Evolutionary conservation across 2,329 filamentous ascomycete genomes (phyloP), one percentile per base, ranked within the genome.

Genomic region (Aspergillus neotritici): DNA sequence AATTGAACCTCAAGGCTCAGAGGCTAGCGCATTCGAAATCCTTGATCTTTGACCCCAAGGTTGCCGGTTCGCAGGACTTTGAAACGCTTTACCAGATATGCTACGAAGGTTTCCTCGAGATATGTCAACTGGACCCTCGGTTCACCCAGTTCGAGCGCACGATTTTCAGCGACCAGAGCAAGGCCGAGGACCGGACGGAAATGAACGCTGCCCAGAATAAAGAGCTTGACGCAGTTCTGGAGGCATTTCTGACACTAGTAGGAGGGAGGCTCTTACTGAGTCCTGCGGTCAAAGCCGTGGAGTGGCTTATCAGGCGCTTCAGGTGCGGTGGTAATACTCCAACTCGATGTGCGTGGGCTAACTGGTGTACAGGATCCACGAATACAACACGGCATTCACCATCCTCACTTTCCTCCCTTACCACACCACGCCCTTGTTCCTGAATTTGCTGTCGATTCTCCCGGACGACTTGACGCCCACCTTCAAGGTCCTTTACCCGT

Each of bases 291-390:
- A 94, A 94, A 68, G 83, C 90, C 12, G 76, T 97, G 31, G 94
- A 99, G 71, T 99, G 93, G 93, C 77, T 98, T 36, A 79, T 98
- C 42, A 77, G 93, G 59, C 78, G 91, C 58, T 98, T 97, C 61
- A 82, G 84, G 88, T 94, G 72, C 49, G 76, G 56, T 30, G 17
- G 14, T 28, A 39, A 36, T 28, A 30, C 16, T 17, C 11, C 21
- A 4, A 31, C 31, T 34, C 28, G 14, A 17, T 10, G 17, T 37
- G 21, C 41, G 33, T 38, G 21, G 31, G 49, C 52, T 57, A 52
- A 60, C 43, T 17, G 13, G 36, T 15, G 31, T 21, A 34, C 54
- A 94, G 90, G 55, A 82, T 94, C 40, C 93, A 98, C 63, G 87
- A 97, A 65, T 84, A 89, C 68, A 97, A 95, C 65, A 91, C 87